Percentiles rank a stretch among this genome's conserved stretches.
Conservation (phyloP, 208 protist species). For the Wallacemonas sp. region DNA sequence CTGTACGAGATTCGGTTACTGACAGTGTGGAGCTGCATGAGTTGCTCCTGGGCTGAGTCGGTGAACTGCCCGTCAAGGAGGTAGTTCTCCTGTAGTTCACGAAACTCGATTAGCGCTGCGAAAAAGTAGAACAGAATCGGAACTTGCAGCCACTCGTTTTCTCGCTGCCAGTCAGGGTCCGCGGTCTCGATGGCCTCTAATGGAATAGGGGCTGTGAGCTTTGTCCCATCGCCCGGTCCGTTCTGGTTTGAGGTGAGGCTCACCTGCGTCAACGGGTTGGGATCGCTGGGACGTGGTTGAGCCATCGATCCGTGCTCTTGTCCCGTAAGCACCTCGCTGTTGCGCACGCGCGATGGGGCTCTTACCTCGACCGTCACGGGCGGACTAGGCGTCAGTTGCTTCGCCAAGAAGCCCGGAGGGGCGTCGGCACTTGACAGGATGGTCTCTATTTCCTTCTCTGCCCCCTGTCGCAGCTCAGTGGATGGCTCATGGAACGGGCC, state of each 20-base stretch:
- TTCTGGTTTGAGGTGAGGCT: not conserved
- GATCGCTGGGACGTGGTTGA: not conserved
- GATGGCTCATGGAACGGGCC: too few relatives aligned
- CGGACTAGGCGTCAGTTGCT: not conserved
- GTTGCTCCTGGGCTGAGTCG: slow-evolving; percentile 2
- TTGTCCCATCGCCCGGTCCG: not conserved
- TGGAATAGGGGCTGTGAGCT: not conserved
- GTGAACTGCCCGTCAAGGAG: not conserved
- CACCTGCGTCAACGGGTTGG: not conserved
- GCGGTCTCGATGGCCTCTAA: not conserved
- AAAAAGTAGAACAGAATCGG: slow-evolving; percentile 69
- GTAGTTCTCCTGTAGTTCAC: slow-evolving; percentile 39
- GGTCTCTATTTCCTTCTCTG: not conserved
- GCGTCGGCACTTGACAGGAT: not conserved
- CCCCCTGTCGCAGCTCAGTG: not conserved
- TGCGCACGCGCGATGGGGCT: too few relatives aligned
- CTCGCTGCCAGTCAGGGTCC: not conserved
- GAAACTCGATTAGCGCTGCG: slow-evolving; percentile 55
- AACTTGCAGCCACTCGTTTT: slow-evolving; percentile 52
- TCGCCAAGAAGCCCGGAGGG: not conserved
- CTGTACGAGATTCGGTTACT: slow-evolving; percentile 35
- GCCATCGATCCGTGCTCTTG: not conserved
- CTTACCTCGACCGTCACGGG: not conserved
- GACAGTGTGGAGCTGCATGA: slow-evolving; percentile 18
- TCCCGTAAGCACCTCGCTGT: too few relatives aligned